Evolutionary conservation across 495 filamentous ascomycete species (phyloP).

Genomic region (Rhizodiscina lignyota): DNA sequence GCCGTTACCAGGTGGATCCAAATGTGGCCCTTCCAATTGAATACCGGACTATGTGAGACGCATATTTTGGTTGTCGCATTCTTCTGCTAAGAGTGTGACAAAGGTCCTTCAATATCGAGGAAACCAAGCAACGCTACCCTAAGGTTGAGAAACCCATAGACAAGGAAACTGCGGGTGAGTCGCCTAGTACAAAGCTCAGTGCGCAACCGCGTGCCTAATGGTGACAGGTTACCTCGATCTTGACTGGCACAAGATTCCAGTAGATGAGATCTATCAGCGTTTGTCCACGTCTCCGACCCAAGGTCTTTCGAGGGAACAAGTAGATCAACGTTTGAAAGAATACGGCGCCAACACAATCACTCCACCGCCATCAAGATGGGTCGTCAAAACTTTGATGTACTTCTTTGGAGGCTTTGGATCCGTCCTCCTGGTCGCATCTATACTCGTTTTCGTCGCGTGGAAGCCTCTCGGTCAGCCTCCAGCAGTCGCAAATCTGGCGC

Average conservation of each 20-base stretch:
- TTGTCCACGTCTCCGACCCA: conserved; percentile 29
- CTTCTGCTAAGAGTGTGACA: not conserved
- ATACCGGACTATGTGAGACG: conserved; percentile 27
- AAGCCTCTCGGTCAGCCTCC: conserved; percentile 54
- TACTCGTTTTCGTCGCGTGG: conserved; percentile 54
- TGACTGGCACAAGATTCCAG: conserved; percentile 40
- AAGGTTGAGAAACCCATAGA: conserved; percentile 20
- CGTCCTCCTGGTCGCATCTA: conserved; percentile 41
- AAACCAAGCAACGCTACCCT: conserved; percentile 24
- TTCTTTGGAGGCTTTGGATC: conserved; percentile 58
- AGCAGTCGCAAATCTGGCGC: conserved; percentile 42
- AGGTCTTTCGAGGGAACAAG: conserved; percentile 34
- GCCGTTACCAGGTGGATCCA: conserved; percentile 17
- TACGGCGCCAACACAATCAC: conserved; percentile 47
- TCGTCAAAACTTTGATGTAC: conserved; percentile 44
- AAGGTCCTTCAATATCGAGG: conserved; percentile 33
- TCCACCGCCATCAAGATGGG: conserved; percentile 36
- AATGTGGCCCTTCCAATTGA: conserved; percentile 33
- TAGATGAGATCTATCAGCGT: conserved; percentile 35
- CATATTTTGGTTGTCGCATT: not conserved
- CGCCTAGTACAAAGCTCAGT: no score
- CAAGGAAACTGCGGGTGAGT: conserved; percentile 24
- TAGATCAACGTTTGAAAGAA: conserved; percentile 28
- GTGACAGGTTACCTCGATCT: no score
- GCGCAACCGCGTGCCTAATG: no score